A percentile compares a stretch with the other conserved stretches of the same genome.
phyloP scores from a whole-genome alignment of 2,329 filamentous ascomycete species.

The Ophiostoma ulmi region DNA sequence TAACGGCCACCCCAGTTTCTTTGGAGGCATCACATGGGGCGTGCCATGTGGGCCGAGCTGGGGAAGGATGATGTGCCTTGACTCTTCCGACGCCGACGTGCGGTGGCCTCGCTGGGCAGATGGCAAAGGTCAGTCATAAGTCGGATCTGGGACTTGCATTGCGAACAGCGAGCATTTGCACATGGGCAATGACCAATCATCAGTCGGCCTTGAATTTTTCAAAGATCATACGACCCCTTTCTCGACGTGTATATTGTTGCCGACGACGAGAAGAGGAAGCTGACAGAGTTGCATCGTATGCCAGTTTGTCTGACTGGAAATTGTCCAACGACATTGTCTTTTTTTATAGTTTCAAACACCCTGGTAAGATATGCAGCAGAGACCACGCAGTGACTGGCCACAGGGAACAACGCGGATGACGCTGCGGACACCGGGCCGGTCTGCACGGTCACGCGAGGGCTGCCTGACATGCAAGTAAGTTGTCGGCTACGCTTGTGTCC shows the following conservation, averaged over 20 bases:
- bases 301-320: background rate
- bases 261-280: background rate
- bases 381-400: slow-evolving; percentile 1
- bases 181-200: background rate
- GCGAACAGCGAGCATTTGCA: background rate
- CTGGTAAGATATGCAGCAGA: slow-evolving; percentile 6
- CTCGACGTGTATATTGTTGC: background rate
- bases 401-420: background rate
- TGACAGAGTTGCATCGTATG: background rate
- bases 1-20: background rate
- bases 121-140: background rate
- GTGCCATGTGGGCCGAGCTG: background rate
- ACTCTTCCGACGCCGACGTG: slow-evolving; percentile 8
- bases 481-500: background rate
- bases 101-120: background rate
- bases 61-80: background rate
- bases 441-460: slow-evolving; percentile 32
- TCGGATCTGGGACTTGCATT: slow-evolving; percentile 5
- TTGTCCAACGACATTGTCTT: background rate
- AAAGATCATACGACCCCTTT: background rate
- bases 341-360: background rate
- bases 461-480: slow-evolving; percentile 46
- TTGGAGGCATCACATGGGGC: slow-evolving; percentile 3
- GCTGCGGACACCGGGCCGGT: slow-evolving; percentile 1
- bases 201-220: background rate